Percentiles rank a stretch among this genome's conserved stretches.
Evolutionary conservation across 768 basidiomycete species (phyloP).

Genomic region (Boletus huronensis): DNA sequence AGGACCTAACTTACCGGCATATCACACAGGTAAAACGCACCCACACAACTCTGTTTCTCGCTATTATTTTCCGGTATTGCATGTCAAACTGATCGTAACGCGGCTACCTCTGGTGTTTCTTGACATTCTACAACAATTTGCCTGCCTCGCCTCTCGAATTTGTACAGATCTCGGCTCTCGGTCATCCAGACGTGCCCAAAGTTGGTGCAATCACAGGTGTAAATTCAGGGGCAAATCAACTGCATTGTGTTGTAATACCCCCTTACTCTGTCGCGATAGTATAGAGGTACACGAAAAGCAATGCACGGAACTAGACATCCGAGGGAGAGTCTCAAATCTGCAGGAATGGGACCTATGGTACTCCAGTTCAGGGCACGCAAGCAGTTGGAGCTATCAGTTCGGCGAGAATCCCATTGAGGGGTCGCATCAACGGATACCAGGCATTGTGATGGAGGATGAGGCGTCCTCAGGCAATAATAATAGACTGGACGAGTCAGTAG

Average conservation of each 20-base stretch:
- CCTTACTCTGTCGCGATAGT: neutral
- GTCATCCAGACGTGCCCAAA: neutral
- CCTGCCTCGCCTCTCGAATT: neutral
- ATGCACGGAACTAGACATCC: neutral
- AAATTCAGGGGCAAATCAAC: too few species aligned
- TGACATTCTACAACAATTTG: neutral
- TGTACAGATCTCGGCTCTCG: too few species aligned
- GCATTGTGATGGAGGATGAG: neutral
- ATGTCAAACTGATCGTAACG: neutral
- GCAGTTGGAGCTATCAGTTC: too few species aligned
- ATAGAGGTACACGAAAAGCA: neutral
- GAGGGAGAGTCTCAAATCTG: neutral
- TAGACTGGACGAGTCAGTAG: neutral
- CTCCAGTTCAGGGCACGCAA: neutral
- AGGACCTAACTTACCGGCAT: neutral
- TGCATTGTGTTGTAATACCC: neutral
- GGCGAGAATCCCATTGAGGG: neutral
- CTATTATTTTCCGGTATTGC: neutral
- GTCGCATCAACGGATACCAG: neutral
- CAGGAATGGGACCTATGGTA: neutral
- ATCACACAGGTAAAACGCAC: neutral
- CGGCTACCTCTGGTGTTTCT: neutral
- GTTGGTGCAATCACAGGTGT: neutral
- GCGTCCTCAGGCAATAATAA: neutral
- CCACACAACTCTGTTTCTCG: neutral